These are phyloP conservation scores for Lentinula detonsa DNA, from an alignment of 768 basidiomycete species.

Conservation along the genomic window DNA sequence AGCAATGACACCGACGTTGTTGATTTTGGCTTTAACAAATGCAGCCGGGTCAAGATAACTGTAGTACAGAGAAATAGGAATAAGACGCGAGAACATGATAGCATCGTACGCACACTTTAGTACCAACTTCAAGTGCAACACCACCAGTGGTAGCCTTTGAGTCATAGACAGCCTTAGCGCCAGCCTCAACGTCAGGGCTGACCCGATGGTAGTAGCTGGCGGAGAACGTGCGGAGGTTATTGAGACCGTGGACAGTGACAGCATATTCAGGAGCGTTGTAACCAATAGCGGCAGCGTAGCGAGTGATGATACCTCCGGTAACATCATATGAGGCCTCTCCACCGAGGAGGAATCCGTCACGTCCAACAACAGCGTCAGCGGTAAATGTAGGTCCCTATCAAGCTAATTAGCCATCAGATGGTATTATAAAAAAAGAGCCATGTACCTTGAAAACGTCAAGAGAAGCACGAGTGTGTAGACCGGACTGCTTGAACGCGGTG, in stretches of 20 bases:
- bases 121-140: constrained; percentile 90
- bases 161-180: constrained; percentile 96
- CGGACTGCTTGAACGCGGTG: constrained; percentile 92
- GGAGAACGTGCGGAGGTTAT: constrained; percentile 89
- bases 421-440: constrained; percentile 5
- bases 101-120: constrained; percentile 73
- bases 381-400: constrained; percentile 93
- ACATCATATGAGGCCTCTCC: constrained; percentile 97
- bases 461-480: constrained; percentile 84
- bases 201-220: constrained; percentile 99
- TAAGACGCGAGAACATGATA: neutral
- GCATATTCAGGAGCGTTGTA: constrained; percentile 97
- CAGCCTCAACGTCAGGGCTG: constrained; percentile 85
- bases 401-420: neutral
- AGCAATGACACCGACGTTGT: constrained; percentile 88
- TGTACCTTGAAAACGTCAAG: constrained; percentile 93
- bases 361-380: constrained; percentile 90
- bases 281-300: constrained; percentile 88
- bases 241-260: constrained; percentile 88
- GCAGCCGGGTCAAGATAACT: constrained; percentile 84
- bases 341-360: constrained; percentile 96
- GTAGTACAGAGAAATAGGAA: neutral
- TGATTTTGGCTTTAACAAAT: constrained; percentile 98
- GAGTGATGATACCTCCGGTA: constrained; percentile 85
- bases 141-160: constrained; percentile 82